Conservation (phyloP, 176 grass and related monocot species). For the Leersia perrieri region DNA sequence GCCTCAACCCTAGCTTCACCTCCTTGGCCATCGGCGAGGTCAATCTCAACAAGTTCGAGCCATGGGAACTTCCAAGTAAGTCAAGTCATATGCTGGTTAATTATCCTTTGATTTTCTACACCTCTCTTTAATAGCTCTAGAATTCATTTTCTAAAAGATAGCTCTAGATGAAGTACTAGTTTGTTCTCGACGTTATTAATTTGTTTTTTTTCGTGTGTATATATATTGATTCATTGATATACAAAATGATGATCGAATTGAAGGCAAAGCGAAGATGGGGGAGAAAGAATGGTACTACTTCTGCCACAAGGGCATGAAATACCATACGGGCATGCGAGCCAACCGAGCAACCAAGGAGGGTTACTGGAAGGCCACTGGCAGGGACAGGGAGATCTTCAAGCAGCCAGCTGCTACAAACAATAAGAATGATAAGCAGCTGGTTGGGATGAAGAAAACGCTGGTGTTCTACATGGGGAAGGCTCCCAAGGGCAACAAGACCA, state of each 20-base stretch:
- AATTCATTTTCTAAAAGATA: too few species aligned
- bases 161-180: neutral
- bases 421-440: neutral
- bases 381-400: conserved; percentile 69
- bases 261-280: conserved; percentile 75
- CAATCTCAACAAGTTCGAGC: conserved; percentile 87
- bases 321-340: conserved; percentile 58
- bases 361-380: conserved; percentile 88
- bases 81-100: too few species aligned
- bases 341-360: conserved; percentile 77
- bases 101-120: too few species aligned
- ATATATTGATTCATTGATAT: neutral
- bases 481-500: conserved; percentile 65
- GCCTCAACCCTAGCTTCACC: conserved; percentile 40
- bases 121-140: too few species aligned
- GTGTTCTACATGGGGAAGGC: conserved; percentile 82
- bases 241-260: neutral
- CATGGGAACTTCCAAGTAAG: conserved; percentile 84
- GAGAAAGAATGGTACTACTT: conserved; percentile 83
- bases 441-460: conserved; percentile 88
- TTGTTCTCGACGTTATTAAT: neutral
- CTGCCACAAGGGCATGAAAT: conserved; percentile 62
- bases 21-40: conserved; percentile 53
- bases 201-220: neutral
- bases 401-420: neutral